A percentile compares a stretch with the other conserved stretches of the same genome.
Conservation (phyloP, 805 yeast genomes). For the Candida ficus region DNA sequence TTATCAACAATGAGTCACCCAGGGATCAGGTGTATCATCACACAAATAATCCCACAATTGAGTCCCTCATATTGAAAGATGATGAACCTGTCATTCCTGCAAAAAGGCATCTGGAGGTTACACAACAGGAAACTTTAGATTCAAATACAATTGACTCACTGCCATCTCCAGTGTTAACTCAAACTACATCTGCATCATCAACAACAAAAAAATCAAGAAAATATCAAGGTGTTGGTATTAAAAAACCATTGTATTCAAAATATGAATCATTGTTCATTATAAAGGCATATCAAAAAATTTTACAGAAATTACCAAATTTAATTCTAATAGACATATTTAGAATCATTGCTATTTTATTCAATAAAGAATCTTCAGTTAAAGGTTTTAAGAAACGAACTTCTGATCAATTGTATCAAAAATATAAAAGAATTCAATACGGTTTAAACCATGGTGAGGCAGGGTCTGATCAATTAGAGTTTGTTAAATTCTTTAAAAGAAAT, state of each 20-base stretch:
- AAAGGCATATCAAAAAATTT: conserved; percentile 18
- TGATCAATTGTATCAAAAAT: conserved; percentile 25
- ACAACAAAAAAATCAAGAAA: conserved; percentile 19
- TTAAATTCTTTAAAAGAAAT: conserved; percentile 15
- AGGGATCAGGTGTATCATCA: neutral
- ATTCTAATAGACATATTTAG: conserved; percentile 22
- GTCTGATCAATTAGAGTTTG: conserved; percentile 13
- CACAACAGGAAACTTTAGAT: neutral
- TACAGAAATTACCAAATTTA: conserved; percentile 17
- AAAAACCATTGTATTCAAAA: conserved; percentile 23
- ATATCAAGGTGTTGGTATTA: conserved; percentile 24
- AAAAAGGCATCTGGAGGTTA: neutral
- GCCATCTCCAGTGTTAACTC: neutral
- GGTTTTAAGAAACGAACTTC: conserved; percentile 24
- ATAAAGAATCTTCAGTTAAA: conserved; percentile 17
- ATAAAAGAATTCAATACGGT: conserved; percentile 23
- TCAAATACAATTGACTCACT: neutral
- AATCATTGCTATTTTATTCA: conserved; percentile 19
- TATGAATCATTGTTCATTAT: conserved; percentile 23
- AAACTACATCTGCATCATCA: conserved; percentile 3
- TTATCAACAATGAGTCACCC: neutral
- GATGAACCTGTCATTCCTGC: neutral
- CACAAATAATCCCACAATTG: neutral
- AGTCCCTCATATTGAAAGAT: conserved; percentile 1
- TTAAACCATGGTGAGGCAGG: conserved; percentile 20